Evolutionary conservation across 2,329 filamentous ascomycete genomes (phyloP).

Genomic region (Aureobasidium sp.): DNA sequence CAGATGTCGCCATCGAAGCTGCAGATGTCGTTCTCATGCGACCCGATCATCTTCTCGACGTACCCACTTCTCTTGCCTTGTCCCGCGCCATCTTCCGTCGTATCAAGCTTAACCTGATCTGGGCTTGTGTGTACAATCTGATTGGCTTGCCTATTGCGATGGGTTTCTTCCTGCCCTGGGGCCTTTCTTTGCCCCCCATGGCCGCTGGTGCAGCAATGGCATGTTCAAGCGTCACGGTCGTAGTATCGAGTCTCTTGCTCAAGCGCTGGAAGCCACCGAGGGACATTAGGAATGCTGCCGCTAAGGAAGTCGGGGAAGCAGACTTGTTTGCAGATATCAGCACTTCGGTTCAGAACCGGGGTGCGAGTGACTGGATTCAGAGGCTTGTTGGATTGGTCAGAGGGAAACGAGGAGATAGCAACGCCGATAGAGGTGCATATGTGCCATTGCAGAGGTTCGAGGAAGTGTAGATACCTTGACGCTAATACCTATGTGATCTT

Average conservation of each 20-base stretch:
- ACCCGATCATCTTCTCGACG: slow-evolving; percentile 81
- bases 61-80: slow-evolving; percentile 79
- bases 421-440: slow-evolving; percentile 36
- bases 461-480: slow-evolving; percentile 22
- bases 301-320: slow-evolving; percentile 40
- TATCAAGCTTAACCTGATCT: slow-evolving; percentile 88
- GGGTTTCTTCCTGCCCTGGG: slow-evolving; percentile 89
- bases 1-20: slow-evolving; percentile 95
- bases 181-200: slow-evolving; percentile 83
- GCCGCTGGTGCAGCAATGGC: slow-evolving; percentile 94
- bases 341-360: slow-evolving; percentile 11
- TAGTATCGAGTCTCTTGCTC: slow-evolving; percentile 72
- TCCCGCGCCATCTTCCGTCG: slow-evolving; percentile 78
- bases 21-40: slow-evolving; percentile 95
- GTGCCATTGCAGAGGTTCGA: slow-evolving; percentile 38
- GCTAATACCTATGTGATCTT: neutral
- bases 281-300: slow-evolving; percentile 67
- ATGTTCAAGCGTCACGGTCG: slow-evolving; percentile 80
- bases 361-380: neutral
- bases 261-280: slow-evolving; percentile 77
- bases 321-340: slow-evolving; percentile 16
- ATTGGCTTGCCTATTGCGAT: slow-evolving; percentile 92
- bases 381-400: slow-evolving; percentile 17
- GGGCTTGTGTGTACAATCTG: slow-evolving; percentile 90
- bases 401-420: slow-evolving; percentile 30